Conservation (phyloP, 768 basidiomycete genomes). For the Tylopilus sp. region DNA sequence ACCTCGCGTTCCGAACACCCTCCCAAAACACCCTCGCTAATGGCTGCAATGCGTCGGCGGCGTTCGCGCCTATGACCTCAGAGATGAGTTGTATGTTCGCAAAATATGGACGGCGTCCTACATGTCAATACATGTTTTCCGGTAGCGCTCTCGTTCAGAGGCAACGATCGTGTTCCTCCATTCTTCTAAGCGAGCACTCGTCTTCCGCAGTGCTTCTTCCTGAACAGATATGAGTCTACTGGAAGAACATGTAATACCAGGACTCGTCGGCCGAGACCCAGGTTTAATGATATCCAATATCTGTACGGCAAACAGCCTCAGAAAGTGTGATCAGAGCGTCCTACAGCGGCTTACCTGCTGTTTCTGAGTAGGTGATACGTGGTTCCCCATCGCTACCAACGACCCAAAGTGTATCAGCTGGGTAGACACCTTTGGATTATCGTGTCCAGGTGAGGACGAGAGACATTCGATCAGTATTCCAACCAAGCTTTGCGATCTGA, state of each 20-base stretch:
- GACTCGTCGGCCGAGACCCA: slow-evolving; percentile 6
- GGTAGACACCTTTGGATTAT: slow-evolving; percentile 42
- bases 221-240: slow-evolving; percentile 22
- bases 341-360: slow-evolving; percentile 54
- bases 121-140: slow-evolving; percentile 74
- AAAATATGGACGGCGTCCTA: slow-evolving; percentile 25
- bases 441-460: slow-evolving; percentile 37
- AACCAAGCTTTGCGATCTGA: slow-evolving; percentile 68
- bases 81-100: background rate
- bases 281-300: slow-evolving; percentile 57
- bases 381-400: slow-evolving; percentile 61
- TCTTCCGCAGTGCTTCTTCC: slow-evolving; percentile 51
- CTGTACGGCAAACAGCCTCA: slow-evolving; percentile 23
- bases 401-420: slow-evolving; percentile 70
- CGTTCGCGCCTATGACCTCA: slow-evolving; percentile 59
- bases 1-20: slow-evolving; percentile 76
- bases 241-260: background rate
- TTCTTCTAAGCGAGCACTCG: slow-evolving; percentile 58
- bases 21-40: slow-evolving; percentile 58
- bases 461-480: slow-evolving; percentile 65
- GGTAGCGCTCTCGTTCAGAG: slow-evolving; percentile 68
- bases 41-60: slow-evolving; percentile 59
- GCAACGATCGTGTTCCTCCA: slow-evolving; percentile 69
- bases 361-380: slow-evolving; percentile 63
- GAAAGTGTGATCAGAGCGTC: background rate